Base-by-base conservation (phyloP, 176 grass and related monocot genomes). In the Puccinellia tenuiflora region DNA sequence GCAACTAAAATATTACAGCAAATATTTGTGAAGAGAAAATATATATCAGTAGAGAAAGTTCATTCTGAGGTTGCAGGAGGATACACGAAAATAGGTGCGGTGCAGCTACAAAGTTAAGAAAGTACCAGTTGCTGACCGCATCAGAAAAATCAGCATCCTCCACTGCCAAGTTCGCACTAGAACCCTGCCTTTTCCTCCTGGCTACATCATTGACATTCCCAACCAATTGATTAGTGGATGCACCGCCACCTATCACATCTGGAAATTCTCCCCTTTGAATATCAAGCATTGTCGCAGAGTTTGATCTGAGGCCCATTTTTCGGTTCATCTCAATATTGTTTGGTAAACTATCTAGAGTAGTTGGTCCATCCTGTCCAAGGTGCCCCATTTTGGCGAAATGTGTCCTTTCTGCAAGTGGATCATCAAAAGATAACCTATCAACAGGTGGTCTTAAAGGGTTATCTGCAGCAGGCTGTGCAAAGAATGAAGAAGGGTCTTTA, bases 401-500 rank as follows among this genome's bases (percentile, higher is more conserved):
- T 67, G 90, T 81, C 88, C 64, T 80, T 68, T 94, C 90, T 78
- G 76, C 46, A 64, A 90, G 67, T 74, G 87, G 72, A 53, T 90
- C 85, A 68, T 85, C 86, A 76, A 90, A 92, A 17, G 87, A 75
- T 35, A 86, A 54, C 69, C 75, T 88, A 55, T 92, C 90, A 33
- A 63, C 66, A 62, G 68, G 65, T 63, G 81, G 78, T 79, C 88
- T 90, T 77, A 83, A 86, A 67, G 90, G 76, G 68, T 81, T 88
- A 59, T 92, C 90, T 14, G 34, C 79, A 68, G 60, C 56, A 84
- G 90, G 39, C 46, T 55, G 89, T 24, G 84, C 53, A 85, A 90
- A 96, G 40, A 94, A 78, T 70, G 84, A 76, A 79, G 93, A 88
- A 78, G 87, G 82, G 25, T 99, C 97, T 81, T 90, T 90, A 43